Base-by-base conservation (phyloP, 805 yeast genomes). In the Yamadazyma akitaensis region DNA sequence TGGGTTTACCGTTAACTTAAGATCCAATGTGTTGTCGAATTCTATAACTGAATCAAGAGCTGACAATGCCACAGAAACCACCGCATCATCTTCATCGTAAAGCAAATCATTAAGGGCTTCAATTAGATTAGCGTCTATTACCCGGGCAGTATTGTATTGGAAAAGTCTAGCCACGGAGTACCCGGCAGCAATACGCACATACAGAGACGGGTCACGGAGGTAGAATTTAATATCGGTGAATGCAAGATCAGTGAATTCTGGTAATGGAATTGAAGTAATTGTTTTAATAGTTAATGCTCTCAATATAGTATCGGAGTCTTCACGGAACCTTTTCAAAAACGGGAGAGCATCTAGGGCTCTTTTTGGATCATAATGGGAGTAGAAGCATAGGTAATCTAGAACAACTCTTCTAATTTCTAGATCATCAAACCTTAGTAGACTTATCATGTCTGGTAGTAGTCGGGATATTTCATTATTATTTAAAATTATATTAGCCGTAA, bases 401-500 rank as follows among this genome's bases (percentile, higher is more conserved):
- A 91, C 83, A 69, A 88, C 73, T 51, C 85, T 77, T 58, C 87
- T 80, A 44, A 84, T 71, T 53, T 87, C 95, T 26, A 81, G 48
- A 64, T 88, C 96, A 53, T 76, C 76, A 24, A 54, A 62, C 39
- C 72, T 70, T 57, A 85, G 68, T n/a, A 83, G 64, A 31, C 62
- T 59, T 6, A 80, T 49, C 6, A 88, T 76, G 43, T 88, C 95
- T 1, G 83, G 82, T 57, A 84, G 78, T 45, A 92, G 61, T 16
- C 67, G 62, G 10, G 81, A 72, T 79, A 90, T 80, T 59, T 92
- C 97, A 46, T 76, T 76, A 62, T 88, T 88, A 42, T 90, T 89
- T 65, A 89, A 74, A 5, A 95, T 84, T 64, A 89, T 76, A 63
- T 90, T 91, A 37, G 96, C 92, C 7, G 91, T 73, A 24, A 89